Conservation (phyloP, 176 grass and related monocot genomes). For the Bromus sterilis region DNA sequence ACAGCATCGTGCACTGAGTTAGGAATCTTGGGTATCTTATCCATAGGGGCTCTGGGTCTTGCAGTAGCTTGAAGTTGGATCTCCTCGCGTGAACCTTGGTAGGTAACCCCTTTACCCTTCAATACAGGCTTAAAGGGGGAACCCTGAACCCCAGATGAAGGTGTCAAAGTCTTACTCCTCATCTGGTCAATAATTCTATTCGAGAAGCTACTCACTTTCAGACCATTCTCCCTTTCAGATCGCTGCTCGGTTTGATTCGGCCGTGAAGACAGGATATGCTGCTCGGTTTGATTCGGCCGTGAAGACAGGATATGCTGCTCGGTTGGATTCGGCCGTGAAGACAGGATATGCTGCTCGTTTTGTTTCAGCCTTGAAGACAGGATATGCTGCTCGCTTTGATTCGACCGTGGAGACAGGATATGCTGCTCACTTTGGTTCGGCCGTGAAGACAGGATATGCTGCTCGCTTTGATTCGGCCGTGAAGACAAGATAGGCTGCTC, state of each 20-base stretch:
- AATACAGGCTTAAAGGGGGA: constrained; percentile 38
- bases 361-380: not conserved
- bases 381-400: not conserved
- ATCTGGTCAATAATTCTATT: constrained; percentile 46
- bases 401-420: not conserved
- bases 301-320: not conserved
- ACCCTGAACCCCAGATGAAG: constrained; percentile 28
- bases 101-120: constrained; percentile 69
- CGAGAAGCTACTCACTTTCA: constrained; percentile 23
- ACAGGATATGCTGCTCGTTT: not conserved
- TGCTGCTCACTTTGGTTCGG: not conserved
- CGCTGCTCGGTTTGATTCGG: constrained; percentile 27
- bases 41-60: constrained; percentile 38
- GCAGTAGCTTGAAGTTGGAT: constrained; percentile 28
- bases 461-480: not conserved
- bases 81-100: constrained; percentile 34
- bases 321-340: not conserved
- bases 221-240: constrained; percentile 26
- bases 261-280: not conserved
- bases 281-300: not conserved
- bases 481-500: not conserved
- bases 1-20: constrained; percentile 20
- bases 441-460: not conserved
- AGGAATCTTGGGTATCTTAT: constrained; percentile 33
- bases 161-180: constrained; percentile 31